Evolutionary conservation across 1,284 basidiomycete species (phyloP).

Genomic region (Fomitopsis betulina): DNA sequence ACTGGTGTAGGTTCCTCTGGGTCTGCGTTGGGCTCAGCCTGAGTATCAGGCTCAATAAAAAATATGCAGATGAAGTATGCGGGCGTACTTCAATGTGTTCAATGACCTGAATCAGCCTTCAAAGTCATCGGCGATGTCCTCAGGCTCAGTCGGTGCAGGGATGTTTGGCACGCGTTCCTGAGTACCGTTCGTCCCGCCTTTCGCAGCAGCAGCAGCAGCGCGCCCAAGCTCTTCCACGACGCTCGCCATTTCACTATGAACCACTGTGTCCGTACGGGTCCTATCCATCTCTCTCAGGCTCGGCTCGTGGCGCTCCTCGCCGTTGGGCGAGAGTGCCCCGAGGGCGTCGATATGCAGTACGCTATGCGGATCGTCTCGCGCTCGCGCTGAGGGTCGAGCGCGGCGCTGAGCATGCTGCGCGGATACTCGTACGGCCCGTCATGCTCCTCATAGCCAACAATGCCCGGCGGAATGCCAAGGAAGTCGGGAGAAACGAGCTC

Average conservation of each 20-base stretch:
- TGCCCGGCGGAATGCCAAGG: slow-evolving; percentile 66
- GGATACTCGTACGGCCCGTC: slow-evolving; percentile 40
- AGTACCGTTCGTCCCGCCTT: slow-evolving; percentile 15
- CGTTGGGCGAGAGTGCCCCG: not conserved
- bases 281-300: slow-evolving; percentile 55
- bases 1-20: not conserved
- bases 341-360: not conserved
- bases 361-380: slow-evolving; percentile 10
- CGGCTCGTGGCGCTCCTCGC: slow-evolving; percentile 23
- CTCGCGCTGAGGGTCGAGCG: slow-evolving; percentile 31
- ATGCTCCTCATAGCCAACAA: slow-evolving; percentile 23
- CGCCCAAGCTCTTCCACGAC: slow-evolving; percentile 40
- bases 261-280: slow-evolving; percentile 73
- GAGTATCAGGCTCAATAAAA: not conserved
- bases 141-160: not conserved
- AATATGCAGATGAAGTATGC: not conserved
- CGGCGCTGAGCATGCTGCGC: slow-evolving; percentile 40
- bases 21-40: not conserved
- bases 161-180: not conserved
- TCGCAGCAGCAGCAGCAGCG: slow-evolving; percentile 17
- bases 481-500: slow-evolving; percentile 80
- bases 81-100: not conserved
- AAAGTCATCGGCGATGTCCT: not conserved
- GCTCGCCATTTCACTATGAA: slow-evolving; percentile 51
- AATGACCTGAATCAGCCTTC: not conserved